Evolutionary conservation across 495 filamentous ascomycete species (phyloP), one percentile per base, ranked within the genome.

Genomic region (Aspergillus haitiensis): DNA sequence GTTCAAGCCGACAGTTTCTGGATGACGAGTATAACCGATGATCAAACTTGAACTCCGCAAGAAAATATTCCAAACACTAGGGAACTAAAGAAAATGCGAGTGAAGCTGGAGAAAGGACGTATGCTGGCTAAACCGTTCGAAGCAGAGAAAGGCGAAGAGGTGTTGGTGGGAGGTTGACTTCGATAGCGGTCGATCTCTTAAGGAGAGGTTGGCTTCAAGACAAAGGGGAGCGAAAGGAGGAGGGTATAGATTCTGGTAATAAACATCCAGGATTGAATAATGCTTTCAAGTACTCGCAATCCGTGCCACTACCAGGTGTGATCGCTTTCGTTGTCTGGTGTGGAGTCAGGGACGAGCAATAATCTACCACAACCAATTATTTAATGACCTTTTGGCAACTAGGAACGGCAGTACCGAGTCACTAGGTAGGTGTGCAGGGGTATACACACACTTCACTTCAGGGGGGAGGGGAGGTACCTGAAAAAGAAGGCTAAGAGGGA

Each of bases 291-390:
- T 16, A 50, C 45, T 52, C 42, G 12, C 39, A 58, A 62, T 33
- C 32, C 11, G 55, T 56, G 54, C 46, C 50, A 32, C 53, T 52
- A 47, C 52, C 39, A 61, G 52, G 52, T 39, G 56, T 47, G 63
- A 64, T 63, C 63, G 64, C 64, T 60, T 60, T 58, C 35, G 63
- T 64, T 62, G 61, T 64, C 62, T 63, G 56, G 62, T 61, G 67
- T 67, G 62, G 67, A 69, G 64, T 61, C 59, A 55, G 59, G 57
- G 60, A 65, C 64, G 46, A 60, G 67, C 62, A 64, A 27, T 27
- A 27, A 69, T 69, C 67, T 69, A 61, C 67, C 67, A 54, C 63
- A 44, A 64, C 57, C 64, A 67, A 69, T 69, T 66, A 69, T 35
- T 61, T 58, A 66, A 64, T 52, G 54, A 61, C 61, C 61, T 64